Percentiles rank a stretch among this genome's conserved stretches.
phyloP scores from a whole-genome alignment of 2,329 filamentous ascomycete species.

The Epichloe typhina region DNA sequence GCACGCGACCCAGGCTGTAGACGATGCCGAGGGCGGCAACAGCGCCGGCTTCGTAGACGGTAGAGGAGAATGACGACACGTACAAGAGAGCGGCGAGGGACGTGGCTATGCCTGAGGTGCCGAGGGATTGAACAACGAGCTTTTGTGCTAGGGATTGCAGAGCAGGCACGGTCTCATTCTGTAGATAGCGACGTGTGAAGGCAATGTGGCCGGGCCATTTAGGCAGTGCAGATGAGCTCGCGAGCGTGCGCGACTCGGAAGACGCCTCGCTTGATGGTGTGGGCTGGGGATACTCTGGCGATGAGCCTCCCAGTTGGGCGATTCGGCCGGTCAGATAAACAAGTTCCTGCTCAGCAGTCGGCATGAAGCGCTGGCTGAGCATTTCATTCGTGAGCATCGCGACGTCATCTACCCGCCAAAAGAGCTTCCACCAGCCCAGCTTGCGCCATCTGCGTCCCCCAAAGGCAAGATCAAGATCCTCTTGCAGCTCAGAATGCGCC shows the following conservation, averaged over 20 bases:
- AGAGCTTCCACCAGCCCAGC: conserved; percentile 85
- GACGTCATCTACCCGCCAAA: conserved; percentile 90
- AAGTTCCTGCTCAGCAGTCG: conserved; percentile 64
- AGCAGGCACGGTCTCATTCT: conserved; percentile 53
- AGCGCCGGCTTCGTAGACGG: conserved; percentile 47
- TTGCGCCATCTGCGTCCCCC: conserved; percentile 66
- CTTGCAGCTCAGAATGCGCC: conserved; percentile 72
- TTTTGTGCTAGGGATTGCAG: conserved; percentile 61
- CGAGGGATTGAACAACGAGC: conserved; percentile 62
- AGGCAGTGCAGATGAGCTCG: conserved; percentile 13
- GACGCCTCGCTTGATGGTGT: conserved; percentile 9
- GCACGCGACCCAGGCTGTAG: conserved; percentile 45
- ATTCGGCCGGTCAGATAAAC: conserved; percentile 73
- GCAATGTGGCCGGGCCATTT: conserved; percentile 68
- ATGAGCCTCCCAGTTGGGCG: conserved; percentile 29
- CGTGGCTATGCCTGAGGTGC: conserved; percentile 51
- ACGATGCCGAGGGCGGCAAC: conserved; percentile 48
- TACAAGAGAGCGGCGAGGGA: conserved; percentile 44
- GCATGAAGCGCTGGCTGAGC: conserved; percentile 62
- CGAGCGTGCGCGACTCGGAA: conserved; percentile 10
- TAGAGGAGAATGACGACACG: conserved; percentile 37
- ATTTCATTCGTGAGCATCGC: conserved; percentile 71
- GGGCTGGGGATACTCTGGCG: conserved; percentile 24
- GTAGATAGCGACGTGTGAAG: conserved; percentile 52
- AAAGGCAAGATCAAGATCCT: conserved; percentile 67